These are phyloP conservation scores for Furcasterigmium furcatum DNA, from an alignment of 2,329 filamentous ascomycete species.

Conservation along the genomic window DNA sequence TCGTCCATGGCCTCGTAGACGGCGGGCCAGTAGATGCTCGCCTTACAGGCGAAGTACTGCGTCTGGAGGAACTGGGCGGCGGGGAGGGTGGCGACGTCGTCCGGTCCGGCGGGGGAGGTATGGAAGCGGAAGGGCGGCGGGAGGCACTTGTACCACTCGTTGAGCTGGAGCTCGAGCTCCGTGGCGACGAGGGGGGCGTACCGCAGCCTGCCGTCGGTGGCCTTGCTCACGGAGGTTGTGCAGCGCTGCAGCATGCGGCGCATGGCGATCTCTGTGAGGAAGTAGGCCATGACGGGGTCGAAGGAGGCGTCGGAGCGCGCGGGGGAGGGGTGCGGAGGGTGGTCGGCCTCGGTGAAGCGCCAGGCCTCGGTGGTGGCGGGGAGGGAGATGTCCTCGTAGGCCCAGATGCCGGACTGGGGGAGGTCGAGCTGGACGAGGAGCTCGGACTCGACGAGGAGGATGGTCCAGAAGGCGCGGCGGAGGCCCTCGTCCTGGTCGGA, in stretches of 20 bases:
- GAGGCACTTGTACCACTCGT: slow-evolving; percentile 27
- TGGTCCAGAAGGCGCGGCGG: slow-evolving; percentile 17
- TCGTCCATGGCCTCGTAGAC: slow-evolving; percentile 2
- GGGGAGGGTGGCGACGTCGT: no score
- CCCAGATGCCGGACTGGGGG: slow-evolving; percentile 22
- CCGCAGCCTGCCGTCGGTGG: slow-evolving; percentile 11
- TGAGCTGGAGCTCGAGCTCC: slow-evolving; percentile 27
- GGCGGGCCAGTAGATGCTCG: slow-evolving; percentile 25
- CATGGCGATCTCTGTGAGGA: slow-evolving; percentile 28
- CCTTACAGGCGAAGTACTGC: slow-evolving; percentile 22
- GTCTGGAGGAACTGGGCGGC: slow-evolving; percentile 10
- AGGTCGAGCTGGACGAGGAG: slow-evolving; percentile 21
- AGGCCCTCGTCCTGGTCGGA: neutral
- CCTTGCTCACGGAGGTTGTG: slow-evolving; percentile 17
- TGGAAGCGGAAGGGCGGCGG: slow-evolving; percentile 23
- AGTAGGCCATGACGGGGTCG: slow-evolving; percentile 17
- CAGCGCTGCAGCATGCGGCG: slow-evolving; percentile 25
- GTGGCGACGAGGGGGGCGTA: slow-evolving; percentile 23
- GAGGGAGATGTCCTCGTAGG: slow-evolving; percentile 21
- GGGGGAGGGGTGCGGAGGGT: slow-evolving; percentile 5
- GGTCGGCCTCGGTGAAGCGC: no score
- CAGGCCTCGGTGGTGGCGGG: neutral
- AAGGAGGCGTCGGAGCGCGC: slow-evolving; percentile 4
- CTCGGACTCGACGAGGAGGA: slow-evolving; percentile 22
- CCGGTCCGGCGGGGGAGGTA: no score